Evolutionary conservation across 2,329 filamentous ascomycete genomes (phyloP).

Genomic region (Zymoseptoria ardabiliae): DNA sequence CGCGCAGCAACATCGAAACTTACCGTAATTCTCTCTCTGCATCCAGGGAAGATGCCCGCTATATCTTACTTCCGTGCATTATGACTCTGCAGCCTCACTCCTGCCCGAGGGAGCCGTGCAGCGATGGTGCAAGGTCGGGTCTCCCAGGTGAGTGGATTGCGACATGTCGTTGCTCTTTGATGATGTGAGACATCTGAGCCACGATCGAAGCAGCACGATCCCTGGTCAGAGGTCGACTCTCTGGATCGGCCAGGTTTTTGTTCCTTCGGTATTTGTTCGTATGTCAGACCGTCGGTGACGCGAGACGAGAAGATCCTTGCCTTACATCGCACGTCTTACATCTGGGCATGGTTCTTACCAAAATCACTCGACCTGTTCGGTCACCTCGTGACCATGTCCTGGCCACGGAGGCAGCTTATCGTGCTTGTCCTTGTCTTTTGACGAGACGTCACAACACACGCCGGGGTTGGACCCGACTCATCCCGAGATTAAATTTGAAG

Average conservation of each 20-base stretch:
- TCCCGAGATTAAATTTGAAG: not conserved
- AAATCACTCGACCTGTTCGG: not conserved
- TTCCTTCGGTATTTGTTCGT: not conserved
- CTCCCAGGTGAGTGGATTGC: not conserved
- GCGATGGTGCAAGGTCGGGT: not conserved
- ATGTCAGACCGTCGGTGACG: not conserved
- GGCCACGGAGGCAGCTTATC: not conserved
- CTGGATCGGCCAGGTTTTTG: not conserved
- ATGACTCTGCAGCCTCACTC: not conserved
- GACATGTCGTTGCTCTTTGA: not conserved
- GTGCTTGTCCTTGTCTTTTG: not conserved
- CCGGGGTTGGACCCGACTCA: not conserved
- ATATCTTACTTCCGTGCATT: not conserved
- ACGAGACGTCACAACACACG: not conserved
- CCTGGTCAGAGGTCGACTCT: not conserved
- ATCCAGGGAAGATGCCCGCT: not conserved
- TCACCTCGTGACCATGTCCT: too few relatives aligned
- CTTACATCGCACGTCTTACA: not conserved
- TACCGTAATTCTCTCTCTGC: not conserved
- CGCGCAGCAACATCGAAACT: not conserved
- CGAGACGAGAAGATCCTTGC: not conserved
- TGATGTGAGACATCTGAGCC: not conserved
- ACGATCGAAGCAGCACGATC: not conserved
- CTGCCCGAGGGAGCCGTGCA: not conserved
- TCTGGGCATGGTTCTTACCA: not conserved